Evolutionary conservation across 1,139 yeast species (phyloP).

Genomic region (Lodderomyces jiufengensis): DNA sequence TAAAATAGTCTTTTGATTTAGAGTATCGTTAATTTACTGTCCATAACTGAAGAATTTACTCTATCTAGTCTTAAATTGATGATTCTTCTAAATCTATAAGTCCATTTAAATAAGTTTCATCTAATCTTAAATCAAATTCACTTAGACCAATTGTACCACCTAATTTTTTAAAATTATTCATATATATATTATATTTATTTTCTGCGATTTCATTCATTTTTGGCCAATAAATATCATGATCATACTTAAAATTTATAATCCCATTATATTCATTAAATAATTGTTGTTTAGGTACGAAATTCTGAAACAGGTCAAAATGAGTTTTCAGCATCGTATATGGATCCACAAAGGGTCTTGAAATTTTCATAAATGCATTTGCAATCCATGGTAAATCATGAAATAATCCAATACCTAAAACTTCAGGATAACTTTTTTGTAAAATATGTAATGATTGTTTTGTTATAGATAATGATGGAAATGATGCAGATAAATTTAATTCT

Average conservation of each 20-base stretch:
- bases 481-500: slow-evolving; percentile 36
- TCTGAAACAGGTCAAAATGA: slow-evolving; percentile 78
- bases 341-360: slow-evolving; percentile 91
- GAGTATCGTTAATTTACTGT: no score
- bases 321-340: slow-evolving; percentile 91
- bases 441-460: slow-evolving; percentile 81
- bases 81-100: background rate
- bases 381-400: slow-evolving; percentile 91
- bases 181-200: slow-evolving; percentile 50
- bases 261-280: slow-evolving; percentile 87
- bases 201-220: slow-evolving; percentile 57
- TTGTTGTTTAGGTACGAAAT: slow-evolving; percentile 78
- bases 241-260: slow-evolving; percentile 72
- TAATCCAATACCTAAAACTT: slow-evolving; percentile 85
- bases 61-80: no score
- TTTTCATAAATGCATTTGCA: slow-evolving; percentile 83
- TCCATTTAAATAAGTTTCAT: slow-evolving; percentile 1
- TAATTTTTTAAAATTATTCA: slow-evolving; percentile 59
- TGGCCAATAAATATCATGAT: slow-evolving; percentile 80
- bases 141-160: slow-evolving; percentile 77
- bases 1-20: no score
- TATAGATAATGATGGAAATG: slow-evolving; percentile 42
- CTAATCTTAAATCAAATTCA: slow-evolving; percentile 40
- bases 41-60: no score
- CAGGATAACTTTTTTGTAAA: slow-evolving; percentile 94